Evolutionary conservation across 192 early-diverging fungal genomes (phyloP), one percentile per base, ranked within the genome.

Genomic region (Linnemannia zychae): DNA sequence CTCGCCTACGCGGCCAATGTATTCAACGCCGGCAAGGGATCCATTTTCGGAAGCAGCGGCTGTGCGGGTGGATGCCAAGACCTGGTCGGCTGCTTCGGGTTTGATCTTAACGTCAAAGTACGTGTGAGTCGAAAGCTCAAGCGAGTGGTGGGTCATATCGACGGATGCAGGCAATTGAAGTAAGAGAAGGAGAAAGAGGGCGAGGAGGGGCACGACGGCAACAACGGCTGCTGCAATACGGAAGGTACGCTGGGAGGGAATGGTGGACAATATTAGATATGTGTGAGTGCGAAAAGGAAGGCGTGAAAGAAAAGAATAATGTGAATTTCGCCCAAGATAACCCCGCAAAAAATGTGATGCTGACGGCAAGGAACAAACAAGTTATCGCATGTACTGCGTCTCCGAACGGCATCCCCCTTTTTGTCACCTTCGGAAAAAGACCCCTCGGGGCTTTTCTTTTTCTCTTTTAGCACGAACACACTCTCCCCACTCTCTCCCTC

Each of bases 91-190:
- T 2, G 77, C 78, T 36, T 85, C 77, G 2, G 83, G 83, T 9
- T 37, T 18, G 44, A 85, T 72, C 44, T 85, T 81, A 49, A 81
- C 80, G 50, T 81, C 80, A 71, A 76, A 81, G 52, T 75, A 75
- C 3, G 81, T 75, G 44, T 78, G 65, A 12, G 63, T 65, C 38
- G 22, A 33, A 34, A 76, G 63, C 5, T 75, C 72, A 13, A 48
- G 60, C 1, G 57, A 47, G 65, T 75, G 83, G 65, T 75, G 83
- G 13, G 49, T 50, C 76, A 84, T 84, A 67, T 38, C 24, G 17
- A 34, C n/a, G 18, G 73, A 53, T 46, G 63, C 18, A 28, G 60
- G 9, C 24, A 31, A 60, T 40, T 53, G 52, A 36, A 44, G n/a
- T 18, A 73, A 4, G n/a, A 22, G 48, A 34, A 53, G 9, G 48